These are phyloP conservation scores for Penicillium occitanis DNA, from an alignment of 2,329 filamentous ascomycete species.

Conservation along the genomic window DNA sequence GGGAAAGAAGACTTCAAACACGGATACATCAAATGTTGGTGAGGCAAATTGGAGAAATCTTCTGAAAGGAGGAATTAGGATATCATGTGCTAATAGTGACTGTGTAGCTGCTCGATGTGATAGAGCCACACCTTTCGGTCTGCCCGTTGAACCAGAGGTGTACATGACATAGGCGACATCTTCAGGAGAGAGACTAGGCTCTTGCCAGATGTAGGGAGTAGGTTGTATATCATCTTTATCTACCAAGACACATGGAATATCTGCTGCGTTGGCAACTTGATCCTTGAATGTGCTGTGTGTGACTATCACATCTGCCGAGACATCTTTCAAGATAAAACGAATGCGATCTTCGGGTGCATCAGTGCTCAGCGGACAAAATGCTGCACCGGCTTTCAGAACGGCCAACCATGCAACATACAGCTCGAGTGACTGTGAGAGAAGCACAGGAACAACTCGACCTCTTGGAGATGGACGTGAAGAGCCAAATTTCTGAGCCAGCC, in stretches of 20 bases:
- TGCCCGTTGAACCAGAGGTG: conserved; percentile 85
- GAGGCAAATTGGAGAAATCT: conserved; percentile 90
- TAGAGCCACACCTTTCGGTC: conserved; percentile 81
- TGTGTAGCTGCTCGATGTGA: conserved; percentile 80
- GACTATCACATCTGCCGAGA: conserved; percentile 67
- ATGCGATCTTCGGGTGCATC: conserved; percentile 76
- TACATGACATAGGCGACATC: conserved; percentile 84
- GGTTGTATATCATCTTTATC: conserved; percentile 25
- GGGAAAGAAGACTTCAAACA: conserved; percentile 94
- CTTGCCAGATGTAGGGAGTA: conserved; percentile 9
- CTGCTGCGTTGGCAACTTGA: conserved; percentile 26
- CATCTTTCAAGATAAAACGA: conserved; percentile 76
- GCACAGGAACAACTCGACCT: conserved; percentile 64
- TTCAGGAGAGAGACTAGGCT: conserved; percentile 29
- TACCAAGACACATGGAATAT: conserved; percentile 26
- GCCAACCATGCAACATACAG: conserved; percentile 77
- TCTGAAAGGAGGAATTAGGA: conserved; percentile 70
- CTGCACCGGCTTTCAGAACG: conserved; percentile 75
- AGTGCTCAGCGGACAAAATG: conserved; percentile 80
- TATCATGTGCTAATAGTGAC: conserved; percentile 76
- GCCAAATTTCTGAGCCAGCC: conserved; percentile 42
- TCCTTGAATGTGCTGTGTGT: conserved; percentile 49
- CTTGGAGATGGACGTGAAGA: conserved; percentile 19
- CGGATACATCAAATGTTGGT: conserved; percentile 89
- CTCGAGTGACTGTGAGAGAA: conserved; percentile 72